Base-by-base conservation (phyloP, 106 monocot species). In the Amphibolis antarctica region DNA sequence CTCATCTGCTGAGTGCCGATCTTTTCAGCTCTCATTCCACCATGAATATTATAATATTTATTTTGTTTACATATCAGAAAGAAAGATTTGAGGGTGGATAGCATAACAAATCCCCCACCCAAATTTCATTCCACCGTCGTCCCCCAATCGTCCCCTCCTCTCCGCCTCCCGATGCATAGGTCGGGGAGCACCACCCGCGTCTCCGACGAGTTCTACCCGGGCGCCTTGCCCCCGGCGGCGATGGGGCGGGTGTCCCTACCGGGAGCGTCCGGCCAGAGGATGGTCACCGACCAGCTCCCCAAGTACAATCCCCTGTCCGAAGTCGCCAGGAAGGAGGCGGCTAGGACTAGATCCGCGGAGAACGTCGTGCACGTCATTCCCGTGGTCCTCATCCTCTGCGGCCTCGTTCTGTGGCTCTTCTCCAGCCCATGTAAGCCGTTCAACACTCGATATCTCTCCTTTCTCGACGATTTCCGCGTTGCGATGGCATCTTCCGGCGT, bases 341-440 rank as follows among this genome's bases (percentile, higher is more conserved):
- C 42, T 19, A 62, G 52, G 50, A 14, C 24, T 15, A 57, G 59
- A 45, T 25, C 63, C 50, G 64, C 73, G 10, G 69, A 68, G 69
- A 69, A 46, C 59, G 68, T 56, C 42, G 69, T 79, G 13, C 79
- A 79, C 55, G 18, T 60, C 42, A 79, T 79, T 18, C 79, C 79
- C 57, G 12, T 70, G 22, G 50, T 79, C 29, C 69, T 79, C 55
- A 26, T 79, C 57, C 43, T 74, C 44, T 79, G 79, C 52, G 79
- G 13, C 21, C 3, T 69, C 54, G 17, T 80, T 21, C 75, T 82
- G 44, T 82, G 75, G 78, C 27, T 78, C 43, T 75, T 74, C 67
- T 78, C 78, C 62, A 46, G 42, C 46, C 25, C 75, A 0, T 42
- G 67, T 67, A 55, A 51, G 50, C 20, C 17, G 25, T 12, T 1